A percentile compares a stretch with the other conserved stretches of the same genome.
Evolutionary conservation across 1,284 basidiomycete genomes (phyloP).

Genomic region (Agroathelia rolfsii): DNA sequence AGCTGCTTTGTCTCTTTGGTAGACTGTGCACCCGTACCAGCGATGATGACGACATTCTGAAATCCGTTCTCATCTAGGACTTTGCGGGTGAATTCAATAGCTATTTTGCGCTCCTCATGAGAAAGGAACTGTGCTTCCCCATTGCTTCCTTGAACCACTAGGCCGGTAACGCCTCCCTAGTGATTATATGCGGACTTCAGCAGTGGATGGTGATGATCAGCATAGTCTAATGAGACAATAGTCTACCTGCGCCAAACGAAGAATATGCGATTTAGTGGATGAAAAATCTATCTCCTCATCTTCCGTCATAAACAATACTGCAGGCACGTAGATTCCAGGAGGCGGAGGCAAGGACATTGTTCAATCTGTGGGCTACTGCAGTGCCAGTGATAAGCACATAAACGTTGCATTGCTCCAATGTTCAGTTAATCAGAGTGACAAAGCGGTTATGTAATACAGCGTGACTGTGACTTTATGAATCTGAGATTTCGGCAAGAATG

Average conservation of each 20-base stretch:
- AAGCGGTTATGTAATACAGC: too few species aligned
- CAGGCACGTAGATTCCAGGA: conserved; percentile 63
- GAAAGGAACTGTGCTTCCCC: conserved; percentile 76
- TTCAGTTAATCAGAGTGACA: too few species aligned
- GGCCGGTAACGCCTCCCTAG: conserved; percentile 62
- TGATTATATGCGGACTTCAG: conserved; percentile 3
- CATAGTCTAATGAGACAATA: conserved; percentile 1
- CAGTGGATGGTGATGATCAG: too few species aligned
- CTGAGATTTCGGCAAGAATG: too few species aligned
- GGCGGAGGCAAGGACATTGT: conserved; percentile 39
- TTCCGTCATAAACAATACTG: conserved; percentile 59
- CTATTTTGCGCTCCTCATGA: conserved; percentile 53
- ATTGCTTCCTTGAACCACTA: conserved; percentile 69
- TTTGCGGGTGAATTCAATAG: conserved; percentile 57
- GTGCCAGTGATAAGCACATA: too few species aligned
- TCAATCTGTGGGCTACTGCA: too few species aligned
- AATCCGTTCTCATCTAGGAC: conserved; percentile 72
- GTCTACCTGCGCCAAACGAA: conserved; percentile 55
- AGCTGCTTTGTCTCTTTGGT: conserved; percentile 80
- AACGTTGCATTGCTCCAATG: too few species aligned
- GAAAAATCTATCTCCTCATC: conserved; percentile 56
- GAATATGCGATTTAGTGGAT: conserved; percentile 50
- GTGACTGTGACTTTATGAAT: too few species aligned
- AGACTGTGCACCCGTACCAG: conserved; percentile 78
- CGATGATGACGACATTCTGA: conserved; percentile 61